Conservation (phyloP, 129 eudicot species). For the Pseudognaphalium luteoalbum region DNA sequence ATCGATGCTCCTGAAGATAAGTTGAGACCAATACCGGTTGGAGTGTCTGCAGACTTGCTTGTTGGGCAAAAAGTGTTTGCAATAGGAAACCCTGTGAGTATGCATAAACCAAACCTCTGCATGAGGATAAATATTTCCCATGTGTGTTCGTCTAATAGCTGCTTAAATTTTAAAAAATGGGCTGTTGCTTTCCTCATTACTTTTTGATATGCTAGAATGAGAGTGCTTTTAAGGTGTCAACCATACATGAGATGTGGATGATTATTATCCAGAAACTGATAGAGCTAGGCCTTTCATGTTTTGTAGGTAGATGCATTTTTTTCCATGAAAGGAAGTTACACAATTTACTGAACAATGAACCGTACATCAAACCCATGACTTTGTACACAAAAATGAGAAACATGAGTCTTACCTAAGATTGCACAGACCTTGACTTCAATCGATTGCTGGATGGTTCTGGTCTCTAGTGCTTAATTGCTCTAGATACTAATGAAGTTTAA, state of each 20-base stretch:
- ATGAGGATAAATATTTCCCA: slow-evolving; percentile 6
- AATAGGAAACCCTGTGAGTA: slow-evolving; percentile 93
- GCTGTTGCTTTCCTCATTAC: not conserved
- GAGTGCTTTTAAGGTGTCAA: not conserved
- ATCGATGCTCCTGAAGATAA: slow-evolving; percentile 75
- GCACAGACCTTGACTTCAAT: slow-evolving; percentile 9
- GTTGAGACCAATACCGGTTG: slow-evolving; percentile 90
- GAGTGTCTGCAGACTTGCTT: slow-evolving; percentile 89
- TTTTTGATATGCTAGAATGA: not conserved
- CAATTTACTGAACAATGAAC: slow-evolving; percentile 6
- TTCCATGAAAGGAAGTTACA: slow-evolving; percentile 6
- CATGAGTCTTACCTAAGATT: slow-evolving; percentile 1
- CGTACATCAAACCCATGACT: slow-evolving; percentile 2
- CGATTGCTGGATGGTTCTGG: slow-evolving; percentile 10
- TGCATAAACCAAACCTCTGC: not conserved
- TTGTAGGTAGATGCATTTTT: slow-evolving; percentile 12
- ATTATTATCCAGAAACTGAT: slow-evolving; percentile 2
- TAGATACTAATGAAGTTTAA: not conserved
- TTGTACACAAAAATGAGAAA: not conserved
- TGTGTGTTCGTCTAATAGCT: not conserved
- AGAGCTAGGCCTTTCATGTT: slow-evolving; percentile 9
- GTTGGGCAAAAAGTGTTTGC: slow-evolving; percentile 99
- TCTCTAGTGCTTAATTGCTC: not conserved
- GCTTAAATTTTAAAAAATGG: slow-evolving; percentile 5
- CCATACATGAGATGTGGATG: not conserved